Base-by-base conservation (phyloP, 2,329 filamentous ascomycete genomes). In the Aspergillus felis region DNA sequence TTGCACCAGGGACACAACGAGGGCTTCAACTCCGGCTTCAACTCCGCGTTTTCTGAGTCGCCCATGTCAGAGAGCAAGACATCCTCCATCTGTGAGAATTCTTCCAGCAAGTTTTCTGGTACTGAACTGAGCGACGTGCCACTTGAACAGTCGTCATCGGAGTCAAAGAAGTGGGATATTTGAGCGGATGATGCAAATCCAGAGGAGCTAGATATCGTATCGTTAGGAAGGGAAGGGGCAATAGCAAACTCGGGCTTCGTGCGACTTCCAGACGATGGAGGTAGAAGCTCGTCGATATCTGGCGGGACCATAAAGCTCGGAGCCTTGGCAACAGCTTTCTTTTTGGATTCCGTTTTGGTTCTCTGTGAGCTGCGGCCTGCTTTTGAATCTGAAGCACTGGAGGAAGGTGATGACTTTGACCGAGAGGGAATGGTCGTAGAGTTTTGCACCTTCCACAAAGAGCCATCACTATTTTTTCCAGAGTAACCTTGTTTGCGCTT, bases 1-100 rank as follows among this genome's bases (percentile, higher is more conserved):
- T 83, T 80, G 69, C 90, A 93, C 76, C 90, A 83, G 1, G 88
- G 87, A 67, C 90, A 93, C 24, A 77, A 64, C 10, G 79, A 66
- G n/a, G 53, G 28, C 14, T 56, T 52, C 17, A 57, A 20, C 47
- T 53, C 51, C 29, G 61, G 28, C 14, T 56, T 52, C 17, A 57
- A 20, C 46, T 53, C 51, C 29, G 61, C 22, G 47, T 51, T 9
- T 54, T 63, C 56, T 29, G 41, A 41, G 2, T 59, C 51, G 4
- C 57, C 42, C 46, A 53, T 46, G 4, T 58, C 46, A 50, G 61
- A 53, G n/a, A 62, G 28, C 25, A 60, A 55, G 8, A 54, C 50
- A 25, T 58, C 57, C 17, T 67, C 63, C 25, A 58, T 49, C 8
- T 60, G 54, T 14, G 61, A 57, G 8, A 66, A 55, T 14, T 65